A percentile compares a stretch with the other conserved stretches of the same genome.
These are phyloP conservation scores for Coleophoma crateriformis DNA, from an alignment of 2,329 filamentous ascomycete species.

Conservation along the genomic window DNA sequence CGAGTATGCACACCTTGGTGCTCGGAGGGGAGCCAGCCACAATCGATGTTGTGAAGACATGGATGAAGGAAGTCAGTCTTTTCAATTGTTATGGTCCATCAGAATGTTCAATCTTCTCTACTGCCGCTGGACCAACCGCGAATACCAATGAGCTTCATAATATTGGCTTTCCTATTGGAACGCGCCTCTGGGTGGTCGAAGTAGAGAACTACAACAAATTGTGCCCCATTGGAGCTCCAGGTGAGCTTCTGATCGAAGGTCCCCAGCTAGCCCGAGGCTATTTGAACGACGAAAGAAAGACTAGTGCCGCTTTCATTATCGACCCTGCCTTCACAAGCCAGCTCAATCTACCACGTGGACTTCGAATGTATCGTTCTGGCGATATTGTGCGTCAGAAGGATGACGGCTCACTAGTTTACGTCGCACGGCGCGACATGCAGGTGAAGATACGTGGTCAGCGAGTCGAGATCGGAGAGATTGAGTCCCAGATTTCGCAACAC, in stretches of 20 bases:
- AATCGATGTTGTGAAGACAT: constrained; percentile 8
- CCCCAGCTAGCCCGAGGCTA: constrained; percentile 14
- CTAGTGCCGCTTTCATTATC: constrained; percentile 7
- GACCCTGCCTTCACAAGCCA: constrained; percentile 8
- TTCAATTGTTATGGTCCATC: constrained; percentile 12
- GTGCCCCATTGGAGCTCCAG: constrained; percentile 10
- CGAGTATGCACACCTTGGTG: constrained; percentile 6
- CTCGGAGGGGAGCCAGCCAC: constrained; percentile 11
- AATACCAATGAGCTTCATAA: constrained; percentile 4
- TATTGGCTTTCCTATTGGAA: constrained; percentile 3
- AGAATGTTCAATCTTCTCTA: constrained; percentile 9
- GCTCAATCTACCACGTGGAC: constrained; percentile 1
- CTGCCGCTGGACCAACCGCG: constrained; percentile 1
- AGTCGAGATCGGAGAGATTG: constrained; percentile 57
- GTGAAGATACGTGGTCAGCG: constrained; percentile 60
- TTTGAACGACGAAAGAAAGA: constrained; percentile 12
- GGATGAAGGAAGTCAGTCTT: constrained; percentile 5
- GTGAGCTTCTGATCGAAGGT: constrained; percentile 16
- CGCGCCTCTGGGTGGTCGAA: constrained; percentile 10
- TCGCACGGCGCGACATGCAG: constrained; percentile 58
- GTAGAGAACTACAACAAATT: constrained; percentile 7
- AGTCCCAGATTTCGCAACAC: constrained; percentile 15
- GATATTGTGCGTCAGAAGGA: constrained; percentile 40
- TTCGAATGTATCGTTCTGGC: constrained; percentile 26
- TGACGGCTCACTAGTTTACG: constrained; percentile 53